phyloP scores from a whole-genome alignment of 495 filamentous ascomycete species.

The Sporormia fimetaria region DNA sequence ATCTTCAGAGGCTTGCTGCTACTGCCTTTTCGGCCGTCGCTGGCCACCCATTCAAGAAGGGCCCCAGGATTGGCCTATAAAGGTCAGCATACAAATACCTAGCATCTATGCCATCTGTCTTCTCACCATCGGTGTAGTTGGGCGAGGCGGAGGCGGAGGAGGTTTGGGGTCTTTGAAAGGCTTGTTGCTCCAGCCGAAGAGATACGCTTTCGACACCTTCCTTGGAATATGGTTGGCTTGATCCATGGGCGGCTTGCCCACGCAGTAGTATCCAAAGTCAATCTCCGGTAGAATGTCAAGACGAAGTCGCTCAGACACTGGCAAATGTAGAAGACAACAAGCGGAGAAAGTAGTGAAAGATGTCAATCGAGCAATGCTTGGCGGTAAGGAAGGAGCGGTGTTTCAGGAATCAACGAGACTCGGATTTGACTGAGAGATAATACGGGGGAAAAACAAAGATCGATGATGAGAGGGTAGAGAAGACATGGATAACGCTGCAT shows the following conservation, averaged over 20 bases:
- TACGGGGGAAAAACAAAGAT: too few species aligned
- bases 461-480: too few species aligned
- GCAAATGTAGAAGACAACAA: too few species aligned
- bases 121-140: background rate
- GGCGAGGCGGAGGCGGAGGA: slow-evolving; percentile 1
- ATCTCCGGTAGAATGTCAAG: too few species aligned
- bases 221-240: slow-evolving; percentile 1
- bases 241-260: background rate
- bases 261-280: background rate
- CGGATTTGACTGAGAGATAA: too few species aligned
- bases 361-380: too few species aligned
- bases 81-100: background rate
- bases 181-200: slow-evolving; percentile 7
- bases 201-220: slow-evolving; percentile 7
- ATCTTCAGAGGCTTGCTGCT: too few species aligned
- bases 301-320: too few species aligned
- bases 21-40: slow-evolving; percentile 7
- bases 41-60: slow-evolving; percentile 3
- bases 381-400: too few species aligned
- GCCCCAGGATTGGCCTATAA: slow-evolving; percentile 6
- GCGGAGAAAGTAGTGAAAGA: too few species aligned
- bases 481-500: too few species aligned
- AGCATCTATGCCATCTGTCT: background rate
- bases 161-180: slow-evolving; percentile 3
- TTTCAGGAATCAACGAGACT: too few species aligned